Conservation (phyloP, 306 rosid genomes). For the Rosa persica region DNA sequence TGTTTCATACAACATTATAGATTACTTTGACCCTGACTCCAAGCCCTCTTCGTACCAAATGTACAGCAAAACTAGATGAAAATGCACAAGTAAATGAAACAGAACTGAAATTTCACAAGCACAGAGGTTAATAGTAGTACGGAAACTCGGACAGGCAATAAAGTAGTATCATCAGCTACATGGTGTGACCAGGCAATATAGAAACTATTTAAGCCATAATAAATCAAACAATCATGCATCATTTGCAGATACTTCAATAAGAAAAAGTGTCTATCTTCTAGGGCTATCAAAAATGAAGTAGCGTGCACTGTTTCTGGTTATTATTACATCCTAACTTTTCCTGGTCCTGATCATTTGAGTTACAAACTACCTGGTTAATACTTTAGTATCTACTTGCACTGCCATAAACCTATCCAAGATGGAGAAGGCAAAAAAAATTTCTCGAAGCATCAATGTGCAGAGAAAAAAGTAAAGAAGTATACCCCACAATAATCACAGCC, state of each 20-base stretch:
- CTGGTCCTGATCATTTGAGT: constrained; percentile 3
- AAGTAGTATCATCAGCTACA: background rate
- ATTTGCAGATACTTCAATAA: background rate
- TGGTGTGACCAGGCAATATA: background rate
- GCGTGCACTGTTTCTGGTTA: background rate
- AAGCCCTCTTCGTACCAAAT: background rate
- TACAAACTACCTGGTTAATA: background rate
- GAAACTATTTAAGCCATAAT: background rate
- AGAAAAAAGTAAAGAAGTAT: constrained; percentile 29
- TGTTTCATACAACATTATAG: background rate
- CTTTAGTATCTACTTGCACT: background rate
- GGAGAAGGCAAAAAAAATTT: background rate
- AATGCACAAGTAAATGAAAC: background rate
- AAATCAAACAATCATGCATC: constrained; percentile 4
- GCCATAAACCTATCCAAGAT: background rate
- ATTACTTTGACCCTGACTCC: background rate
- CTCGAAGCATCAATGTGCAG: constrained; percentile 6
- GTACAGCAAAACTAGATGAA: background rate
- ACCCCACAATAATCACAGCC: constrained; percentile 98
- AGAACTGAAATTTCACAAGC: background rate
- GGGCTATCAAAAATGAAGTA: background rate
- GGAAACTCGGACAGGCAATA: background rate
- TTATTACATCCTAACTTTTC: background rate
- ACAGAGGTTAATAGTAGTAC: background rate
- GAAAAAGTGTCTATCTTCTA: background rate